Base-by-base conservation (phyloP, 345 rosid genomes). In the Gossypioides kirkii region DNA sequence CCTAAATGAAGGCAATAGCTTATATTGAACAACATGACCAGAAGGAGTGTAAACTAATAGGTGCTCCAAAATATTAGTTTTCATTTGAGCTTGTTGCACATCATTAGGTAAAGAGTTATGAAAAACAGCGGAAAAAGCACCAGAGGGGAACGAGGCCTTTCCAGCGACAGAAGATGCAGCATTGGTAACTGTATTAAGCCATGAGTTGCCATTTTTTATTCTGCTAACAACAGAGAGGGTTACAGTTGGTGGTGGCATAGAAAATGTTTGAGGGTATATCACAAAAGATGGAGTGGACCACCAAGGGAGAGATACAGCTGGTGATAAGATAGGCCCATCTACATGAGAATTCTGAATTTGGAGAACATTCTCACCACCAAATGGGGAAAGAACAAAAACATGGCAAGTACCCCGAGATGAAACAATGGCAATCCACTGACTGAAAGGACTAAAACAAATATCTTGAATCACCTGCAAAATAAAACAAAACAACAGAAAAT, bases 341-440 rank as follows among this genome's bases (percentile, higher is more conserved):
- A 76, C 83, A 64, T 87, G 84, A 67, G 94, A 91, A 84, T 82
- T 88, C 61, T 81, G 86, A 75, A 93, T 77, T 75, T 87, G 93
- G 60, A 93, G 94, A 84, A 89, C 91, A 42, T 83, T 87, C 85
- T 87, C 99, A 73, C 99, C 99, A 10, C 99, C 99, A 80, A 95
- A 95, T 10, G 98, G 99, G 60, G 98, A 85, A 55, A 95, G 82
- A 68, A 78, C 93, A 80, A 91, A 95, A 61, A 95, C 85, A 80
- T 95, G 99, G 82, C 94, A 91, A 73, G 99, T 95, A 9, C 93
- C 98, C 80, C 90, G 86, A 50, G 96, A 89, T 46, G 99, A 86
- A 70, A 93, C 89, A 79, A 93, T 84, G 38, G 99, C 90, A 82
- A 95, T 79, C 99, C 99, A 95, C 78, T 95, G 99, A 73, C 98